Conservation (phyloP, 176 grass and related monocot species). For the Ampelocalamus luodianensis region DNA sequence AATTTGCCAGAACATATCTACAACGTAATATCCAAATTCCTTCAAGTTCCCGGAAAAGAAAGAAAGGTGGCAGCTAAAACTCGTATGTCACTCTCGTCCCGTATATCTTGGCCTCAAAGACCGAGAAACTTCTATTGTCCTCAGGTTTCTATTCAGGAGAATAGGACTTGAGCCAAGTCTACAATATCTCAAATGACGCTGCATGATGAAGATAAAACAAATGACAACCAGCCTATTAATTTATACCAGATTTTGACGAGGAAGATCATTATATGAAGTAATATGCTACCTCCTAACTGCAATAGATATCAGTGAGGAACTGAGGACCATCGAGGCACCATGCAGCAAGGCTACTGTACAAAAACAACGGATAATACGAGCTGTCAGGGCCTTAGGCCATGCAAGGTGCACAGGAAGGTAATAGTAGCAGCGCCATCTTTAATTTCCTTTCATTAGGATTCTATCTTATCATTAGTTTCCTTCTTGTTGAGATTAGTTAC, state of each 20-base stretch:
- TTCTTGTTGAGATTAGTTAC: too few species aligned
- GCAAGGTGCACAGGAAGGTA: too few species aligned
- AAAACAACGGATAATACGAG: not conserved
- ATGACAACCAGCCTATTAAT: not conserved
- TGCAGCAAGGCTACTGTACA: slow-evolving; percentile 2
- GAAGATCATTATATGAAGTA: too few species aligned
- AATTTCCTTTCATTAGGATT: too few species aligned
- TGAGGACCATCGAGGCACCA: not conserved
- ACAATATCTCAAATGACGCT: not conserved
- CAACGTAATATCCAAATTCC: not conserved
- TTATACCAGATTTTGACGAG: not conserved
- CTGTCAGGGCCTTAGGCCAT: too few species aligned
- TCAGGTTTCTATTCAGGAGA: not conserved
- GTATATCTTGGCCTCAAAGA: not conserved
- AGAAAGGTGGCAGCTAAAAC: not conserved
- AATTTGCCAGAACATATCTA: not conserved
- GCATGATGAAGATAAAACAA: not conserved
- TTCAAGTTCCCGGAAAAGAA: not conserved
- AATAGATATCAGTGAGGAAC: not conserved
- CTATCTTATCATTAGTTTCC: too few species aligned
- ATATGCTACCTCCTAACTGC: not conserved
- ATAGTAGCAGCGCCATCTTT: too few species aligned
- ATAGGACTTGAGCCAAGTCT: not conserved
- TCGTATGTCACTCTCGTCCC: not conserved
- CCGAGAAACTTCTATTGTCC: not conserved